A percentile compares a stretch with the other conserved stretches of the same genome.
These are phyloP conservation scores for Podaxis sp. DNA, from an alignment of 768 basidiomycete species.

Conservation along the genomic window DNA sequence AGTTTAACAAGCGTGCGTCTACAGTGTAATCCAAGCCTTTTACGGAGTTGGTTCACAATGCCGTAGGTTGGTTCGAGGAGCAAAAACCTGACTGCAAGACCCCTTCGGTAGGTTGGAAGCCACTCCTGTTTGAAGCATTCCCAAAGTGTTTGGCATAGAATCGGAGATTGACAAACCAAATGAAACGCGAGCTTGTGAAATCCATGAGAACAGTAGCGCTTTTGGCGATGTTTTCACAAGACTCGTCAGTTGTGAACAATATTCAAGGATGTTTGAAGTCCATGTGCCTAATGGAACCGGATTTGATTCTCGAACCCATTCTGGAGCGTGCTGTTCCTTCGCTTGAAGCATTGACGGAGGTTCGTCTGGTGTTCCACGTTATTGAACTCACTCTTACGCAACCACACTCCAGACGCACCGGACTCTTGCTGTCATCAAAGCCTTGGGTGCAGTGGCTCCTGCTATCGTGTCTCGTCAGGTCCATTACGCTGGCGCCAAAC, in stretches of 20 bases:
- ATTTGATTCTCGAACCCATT: constrained; percentile 78
- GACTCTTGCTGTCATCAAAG: constrained; percentile 84
- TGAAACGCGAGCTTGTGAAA: constrained; percentile 85
- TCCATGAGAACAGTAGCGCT: constrained; percentile 79
- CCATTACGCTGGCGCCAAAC: constrained; percentile 81
- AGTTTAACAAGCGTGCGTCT: constrained; percentile 75
- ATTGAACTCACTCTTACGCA: constrained; percentile 7
- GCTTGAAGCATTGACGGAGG: constrained; percentile 87
- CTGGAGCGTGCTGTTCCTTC: constrained; percentile 84
- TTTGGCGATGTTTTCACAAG: constrained; percentile 90
- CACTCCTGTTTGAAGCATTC: background rate
- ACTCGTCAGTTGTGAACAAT: constrained; percentile 68
- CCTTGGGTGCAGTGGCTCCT: constrained; percentile 76
- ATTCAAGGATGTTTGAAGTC: constrained; percentile 81
- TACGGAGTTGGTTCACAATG: constrained; percentile 13
- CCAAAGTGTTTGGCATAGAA: constrained; percentile 37
- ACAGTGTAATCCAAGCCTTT: background rate
- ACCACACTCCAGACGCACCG: constrained; percentile 62
- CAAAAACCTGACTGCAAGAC: constrained; percentile 78
- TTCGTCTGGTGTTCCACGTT: constrained; percentile 26
- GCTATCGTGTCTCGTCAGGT: constrained; percentile 78
- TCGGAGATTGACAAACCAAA: constrained; percentile 72
- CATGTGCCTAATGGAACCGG: constrained; percentile 83
- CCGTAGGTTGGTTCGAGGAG: constrained; percentile 78
- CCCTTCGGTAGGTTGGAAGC: constrained; percentile 45